These are phyloP conservation scores for Aspergillus sp. DNA, from an alignment of 2,329 filamentous ascomycete genomes.

Conservation along the genomic window DNA sequence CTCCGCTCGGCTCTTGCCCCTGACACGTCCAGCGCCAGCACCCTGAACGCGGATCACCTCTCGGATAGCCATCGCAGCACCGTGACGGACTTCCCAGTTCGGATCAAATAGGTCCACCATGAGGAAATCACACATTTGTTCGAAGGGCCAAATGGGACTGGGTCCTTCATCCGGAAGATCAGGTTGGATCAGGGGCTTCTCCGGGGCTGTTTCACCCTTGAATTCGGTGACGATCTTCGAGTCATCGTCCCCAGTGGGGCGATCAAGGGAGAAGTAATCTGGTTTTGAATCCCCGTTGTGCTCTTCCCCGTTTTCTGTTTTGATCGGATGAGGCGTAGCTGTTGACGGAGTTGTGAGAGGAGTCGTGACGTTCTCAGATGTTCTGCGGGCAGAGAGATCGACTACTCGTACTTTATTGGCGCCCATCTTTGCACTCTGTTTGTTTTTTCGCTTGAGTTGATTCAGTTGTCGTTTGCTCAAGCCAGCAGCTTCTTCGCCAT, in stretches of 20 bases:
- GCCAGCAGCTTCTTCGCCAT: conserved; percentile 60
- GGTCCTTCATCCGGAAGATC: conserved; percentile 73
- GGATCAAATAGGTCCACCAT: conserved; percentile 91
- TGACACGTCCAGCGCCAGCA: conserved; percentile 74
- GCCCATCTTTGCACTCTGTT: conserved; percentile 82
- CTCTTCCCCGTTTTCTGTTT: conserved; percentile 58
- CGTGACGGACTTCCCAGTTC: conserved; percentile 93
- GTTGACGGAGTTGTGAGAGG: conserved; percentile 50
- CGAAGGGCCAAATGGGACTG: conserved; percentile 78
- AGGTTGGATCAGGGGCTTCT: conserved; percentile 81
- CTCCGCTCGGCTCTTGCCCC: conserved; percentile 65
- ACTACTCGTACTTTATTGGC: conserved; percentile 88
- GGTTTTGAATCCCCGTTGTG: conserved; percentile 61
- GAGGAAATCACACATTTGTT: conserved; percentile 88
- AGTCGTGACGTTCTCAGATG: conserved; percentile 63
- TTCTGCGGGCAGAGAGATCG: conserved; percentile 70
- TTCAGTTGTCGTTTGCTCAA: conserved; percentile 94
- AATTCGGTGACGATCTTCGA: conserved; percentile 92
- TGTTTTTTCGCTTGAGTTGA: conserved; percentile 88
- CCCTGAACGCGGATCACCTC: conserved; percentile 93
- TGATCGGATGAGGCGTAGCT: conserved; percentile 56
- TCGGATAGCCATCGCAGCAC: conserved; percentile 89
- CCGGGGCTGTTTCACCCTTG: conserved; percentile 75
- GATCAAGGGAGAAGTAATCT: conserved; percentile 90
- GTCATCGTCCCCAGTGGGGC: conserved; percentile 78